Evolutionary conservation across 2,329 filamentous ascomycete genomes (phyloP).

Genomic region (Apiospora koreana): DNA sequence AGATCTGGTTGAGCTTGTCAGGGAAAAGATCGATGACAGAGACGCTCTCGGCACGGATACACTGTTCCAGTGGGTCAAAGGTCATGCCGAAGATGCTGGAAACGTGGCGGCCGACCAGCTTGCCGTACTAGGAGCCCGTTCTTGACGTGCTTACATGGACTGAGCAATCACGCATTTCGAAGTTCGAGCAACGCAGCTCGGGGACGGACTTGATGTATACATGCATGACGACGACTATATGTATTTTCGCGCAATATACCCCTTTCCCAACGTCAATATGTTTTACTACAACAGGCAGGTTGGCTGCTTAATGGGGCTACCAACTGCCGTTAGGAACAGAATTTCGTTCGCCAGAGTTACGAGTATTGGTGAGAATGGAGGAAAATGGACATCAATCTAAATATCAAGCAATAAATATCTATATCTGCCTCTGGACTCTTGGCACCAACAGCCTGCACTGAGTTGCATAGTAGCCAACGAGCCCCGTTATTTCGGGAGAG

Average conservation of each 20-base stretch:
- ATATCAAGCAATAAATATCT: too few relatives aligned
- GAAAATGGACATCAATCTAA: too few relatives aligned
- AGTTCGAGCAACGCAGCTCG: background rate
- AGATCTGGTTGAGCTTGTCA: constrained; percentile 76
- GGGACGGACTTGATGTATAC: background rate
- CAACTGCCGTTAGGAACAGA: too few relatives aligned
- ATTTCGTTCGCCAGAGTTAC: too few relatives aligned
- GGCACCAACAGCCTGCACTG: too few relatives aligned
- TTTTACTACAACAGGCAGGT: too few relatives aligned
- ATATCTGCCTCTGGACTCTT: too few relatives aligned
- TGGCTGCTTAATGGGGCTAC: too few relatives aligned
- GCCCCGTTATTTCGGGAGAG: too few relatives aligned
- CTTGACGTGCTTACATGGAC: background rate
- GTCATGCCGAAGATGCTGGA: constrained; percentile 71
- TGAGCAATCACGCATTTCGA: background rate
- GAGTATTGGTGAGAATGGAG: too few relatives aligned
- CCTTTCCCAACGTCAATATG: background rate
- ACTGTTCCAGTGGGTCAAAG: constrained; percentile 86
- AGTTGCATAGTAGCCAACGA: too few relatives aligned
- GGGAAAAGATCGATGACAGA: constrained; percentile 71
- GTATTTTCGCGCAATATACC: constrained; percentile 7
- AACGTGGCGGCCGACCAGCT: constrained; percentile 81
- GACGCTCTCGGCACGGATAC: constrained; percentile 61
- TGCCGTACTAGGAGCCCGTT: constrained; percentile 65
- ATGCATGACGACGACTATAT: constrained; percentile 2